Evolutionary conservation across 2,329 filamentous ascomycete genomes (phyloP).

Genomic region (Colletotrichum cordylinicola): DNA sequence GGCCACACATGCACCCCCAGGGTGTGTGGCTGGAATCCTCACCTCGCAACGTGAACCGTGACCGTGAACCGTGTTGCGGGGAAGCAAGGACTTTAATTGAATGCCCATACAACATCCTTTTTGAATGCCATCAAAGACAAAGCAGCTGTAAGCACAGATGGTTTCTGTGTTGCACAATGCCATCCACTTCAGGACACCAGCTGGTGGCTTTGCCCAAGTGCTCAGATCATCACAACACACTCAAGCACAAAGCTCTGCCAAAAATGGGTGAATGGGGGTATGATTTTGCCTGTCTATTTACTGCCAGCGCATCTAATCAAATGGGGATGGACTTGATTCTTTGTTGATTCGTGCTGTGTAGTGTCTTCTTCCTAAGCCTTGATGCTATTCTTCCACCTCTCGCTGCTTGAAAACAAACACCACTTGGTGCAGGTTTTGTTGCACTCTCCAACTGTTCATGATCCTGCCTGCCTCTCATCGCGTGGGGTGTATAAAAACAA

Average conservation of each 20-base stretch:
- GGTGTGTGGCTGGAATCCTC: conserved; percentile 21
- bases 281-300: conserved; percentile 8
- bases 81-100: conserved; percentile 24
- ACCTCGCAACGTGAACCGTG: neutral
- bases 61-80: conserved; percentile 19
- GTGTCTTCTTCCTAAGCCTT: conserved; percentile 22
- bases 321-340: conserved; percentile 13
- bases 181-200: neutral
- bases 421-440: conserved; percentile 21
- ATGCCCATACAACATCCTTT: neutral
- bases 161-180: neutral
- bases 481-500: conserved; percentile 10
- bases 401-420: conserved; percentile 16
- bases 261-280: neutral
- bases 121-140: neutral
- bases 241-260: neutral
- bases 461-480: conserved; percentile 8
- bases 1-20: conserved; percentile 1
- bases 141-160: neutral
- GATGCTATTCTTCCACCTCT: conserved; percentile 19
- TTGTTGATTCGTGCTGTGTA: conserved; percentile 13
- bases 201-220: neutral
- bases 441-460: conserved; percentile 14
- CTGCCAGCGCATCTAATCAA: conserved; percentile 10
- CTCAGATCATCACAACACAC: neutral